phyloP scores from a whole-genome alignment of 345 rosid species.

The Combretum micranthum region DNA sequence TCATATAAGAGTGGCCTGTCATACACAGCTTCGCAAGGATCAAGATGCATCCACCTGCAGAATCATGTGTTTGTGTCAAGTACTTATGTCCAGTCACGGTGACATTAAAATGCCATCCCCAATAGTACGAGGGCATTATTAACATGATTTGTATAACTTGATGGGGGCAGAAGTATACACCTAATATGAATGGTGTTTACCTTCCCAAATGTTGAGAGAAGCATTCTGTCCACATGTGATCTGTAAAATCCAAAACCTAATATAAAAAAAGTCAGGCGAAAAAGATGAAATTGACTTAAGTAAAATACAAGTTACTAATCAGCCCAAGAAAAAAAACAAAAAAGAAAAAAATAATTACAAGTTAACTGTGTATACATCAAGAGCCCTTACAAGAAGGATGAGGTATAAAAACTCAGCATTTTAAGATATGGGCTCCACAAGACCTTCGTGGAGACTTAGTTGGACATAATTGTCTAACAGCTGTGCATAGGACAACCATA shows the following conservation, averaged over 20 bases:
- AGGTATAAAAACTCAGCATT: too few relatives aligned
- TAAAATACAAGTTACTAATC: too few relatives aligned
- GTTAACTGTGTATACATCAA: too few relatives aligned
- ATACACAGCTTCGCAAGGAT: slow-evolving; percentile 77
- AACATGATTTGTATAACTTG: slow-evolving; percentile 1
- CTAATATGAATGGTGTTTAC: slow-evolving; percentile 27
- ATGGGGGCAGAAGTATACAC: too few relatives aligned
- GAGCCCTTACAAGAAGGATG: too few relatives aligned
- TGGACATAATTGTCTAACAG: too few relatives aligned
- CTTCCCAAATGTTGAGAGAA: slow-evolving; percentile 60
- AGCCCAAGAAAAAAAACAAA: too few relatives aligned
- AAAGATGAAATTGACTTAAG: neutral
- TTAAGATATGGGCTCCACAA: too few relatives aligned
- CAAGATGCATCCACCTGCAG: slow-evolving; percentile 95
- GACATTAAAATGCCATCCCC: neutral
- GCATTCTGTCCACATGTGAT: slow-evolving; percentile 97
- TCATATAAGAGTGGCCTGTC: slow-evolving; percentile 84
- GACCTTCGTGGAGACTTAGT: too few relatives aligned
- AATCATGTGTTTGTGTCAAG: neutral
- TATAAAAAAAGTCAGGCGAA: slow-evolving; percentile 9
- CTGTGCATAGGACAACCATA: too few relatives aligned
- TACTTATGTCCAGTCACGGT: slow-evolving; percentile 6
- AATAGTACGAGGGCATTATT: neutral
- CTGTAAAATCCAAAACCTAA: slow-evolving; percentile 82
- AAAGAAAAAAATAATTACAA: too few relatives aligned